Percentiles rank a stretch among this genome's conserved stretches.
Evolutionary conservation across 768 basidiomycete genomes (phyloP).

Genomic region (Boletus sp.): DNA sequence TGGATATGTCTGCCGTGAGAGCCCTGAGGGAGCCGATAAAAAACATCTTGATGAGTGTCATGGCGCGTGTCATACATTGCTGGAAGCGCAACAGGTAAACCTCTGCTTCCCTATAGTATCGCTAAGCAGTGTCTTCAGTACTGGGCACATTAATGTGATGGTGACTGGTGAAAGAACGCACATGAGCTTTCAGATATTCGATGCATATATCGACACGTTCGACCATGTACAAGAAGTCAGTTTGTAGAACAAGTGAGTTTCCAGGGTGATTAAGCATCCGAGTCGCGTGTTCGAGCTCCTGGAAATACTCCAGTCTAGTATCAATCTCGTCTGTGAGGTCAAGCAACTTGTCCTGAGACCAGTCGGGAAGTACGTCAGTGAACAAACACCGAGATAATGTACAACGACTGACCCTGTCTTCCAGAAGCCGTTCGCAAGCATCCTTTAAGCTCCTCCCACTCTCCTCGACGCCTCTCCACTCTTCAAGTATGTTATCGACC

Average conservation of each 20-base stretch:
- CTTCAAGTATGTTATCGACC: slow-evolving; percentile 78
- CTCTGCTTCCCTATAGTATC: slow-evolving; percentile 89
- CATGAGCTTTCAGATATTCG: slow-evolving; percentile 83
- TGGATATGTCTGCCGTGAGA: slow-evolving; percentile 73
- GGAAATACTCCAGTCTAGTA: slow-evolving; percentile 84
- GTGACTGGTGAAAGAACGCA: slow-evolving; percentile 37
- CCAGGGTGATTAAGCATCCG: slow-evolving; percentile 93
- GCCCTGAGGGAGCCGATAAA: slow-evolving; percentile 83
- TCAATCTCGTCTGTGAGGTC: slow-evolving; percentile 82
- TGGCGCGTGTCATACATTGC: slow-evolving; percentile 96
- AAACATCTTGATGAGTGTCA: slow-evolving; percentile 98
- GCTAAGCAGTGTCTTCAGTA: slow-evolving; percentile 41
- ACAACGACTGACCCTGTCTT: slow-evolving; percentile 70
- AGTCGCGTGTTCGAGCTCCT: slow-evolving; percentile 89
- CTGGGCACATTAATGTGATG: neutral
- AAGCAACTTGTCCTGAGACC: slow-evolving; percentile 65
- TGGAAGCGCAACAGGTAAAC: slow-evolving; percentile 95
- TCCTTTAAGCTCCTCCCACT: slow-evolving; percentile 88
- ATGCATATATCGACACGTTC: slow-evolving; percentile 94
- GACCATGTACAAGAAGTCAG: slow-evolving; percentile 94
- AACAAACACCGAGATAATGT: neutral
- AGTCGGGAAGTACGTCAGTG: neutral
- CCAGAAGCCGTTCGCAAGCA: slow-evolving; percentile 84
- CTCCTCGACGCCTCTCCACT: slow-evolving; percentile 87
- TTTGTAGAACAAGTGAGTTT: slow-evolving; percentile 83